Base-by-base conservation (phyloP, 169 alveolate species). In the Cryptosporidium sp. region DNA sequence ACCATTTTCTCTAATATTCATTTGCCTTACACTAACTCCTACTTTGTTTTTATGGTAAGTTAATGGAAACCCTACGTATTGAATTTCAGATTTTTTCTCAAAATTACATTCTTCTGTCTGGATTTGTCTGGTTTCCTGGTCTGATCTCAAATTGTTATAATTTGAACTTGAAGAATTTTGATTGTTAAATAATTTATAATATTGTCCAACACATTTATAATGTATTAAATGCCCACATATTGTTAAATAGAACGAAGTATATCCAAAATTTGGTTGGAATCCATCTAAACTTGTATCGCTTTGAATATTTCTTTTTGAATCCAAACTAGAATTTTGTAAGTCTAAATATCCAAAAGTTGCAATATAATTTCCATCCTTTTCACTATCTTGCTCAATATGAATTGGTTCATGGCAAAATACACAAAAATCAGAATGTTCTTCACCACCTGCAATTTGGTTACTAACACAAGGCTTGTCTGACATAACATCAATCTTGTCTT, bases 341-440 rank as follows among this genome's bases (percentile, higher is more conserved):
- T 80, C 89, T 35, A 80, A 29, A 39, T 80, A 80, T 7, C 69
- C 89, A 80, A 80, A 80, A 33, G 75, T 80, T 21, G 72, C 86
- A 26, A 75, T 23, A 35, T 58, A 26, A 6, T 65, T 44, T 1
- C 6, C 37, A 10, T 37, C 37, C 12, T 39, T 37, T 6, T 61
- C 62, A 8, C 29, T 0, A 6, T 8, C 52, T 35, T 29, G 72
- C 4, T 21, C 12, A 7, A 18, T 8, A 2, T 37, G 62, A 8
- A 80, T 65, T 37, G 35, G 51, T 26, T 62, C 89, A 26, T 80
- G 89, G 35, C 89, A 80, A 80, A 80, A 80, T 16, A 80, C 89
- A 42, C 89, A 80, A 42, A 23, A 65, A 8, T 60, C 80, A 21
- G 42, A 10, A 29, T 65, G n/a, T 8, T 21, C 56, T 16, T 5